Evolutionary conservation across 768 basidiomycete genomes (phyloP), one percentile per base, ranked within the genome.

Genomic region (Leccinum rimulosum): DNA sequence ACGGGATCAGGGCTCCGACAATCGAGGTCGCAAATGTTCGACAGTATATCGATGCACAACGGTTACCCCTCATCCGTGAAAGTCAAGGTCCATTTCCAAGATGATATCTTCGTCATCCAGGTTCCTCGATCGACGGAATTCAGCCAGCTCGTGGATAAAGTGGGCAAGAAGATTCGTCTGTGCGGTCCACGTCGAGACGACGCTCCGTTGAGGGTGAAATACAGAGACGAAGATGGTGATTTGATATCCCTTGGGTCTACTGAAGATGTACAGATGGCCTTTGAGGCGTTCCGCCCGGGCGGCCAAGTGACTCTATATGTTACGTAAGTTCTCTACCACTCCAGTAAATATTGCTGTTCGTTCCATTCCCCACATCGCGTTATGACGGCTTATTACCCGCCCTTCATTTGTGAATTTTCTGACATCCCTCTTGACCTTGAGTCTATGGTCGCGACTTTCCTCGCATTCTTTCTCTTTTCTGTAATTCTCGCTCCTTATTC

Each of bases 41-140:
- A 80, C 47, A 74, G 73, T 58, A 64, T 76, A 54, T 68, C 70
- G 36, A 59, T 69, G 51, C 72, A 66, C 25, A 73, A 71, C 27
- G 62, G 69, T 57, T 70, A 67, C 57, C 65, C 63, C 10, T 73
- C 78, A 5, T 82, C 87, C 11, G 87, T 98, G 47, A 93, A 95
- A 70, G 87, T 98, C 70, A 96, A 96, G 75, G 93, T 98, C 55
- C 91, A 92, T 73, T 98, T 90, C 77, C 87, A 93, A 67, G 91
- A 95, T 66, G 95, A 97, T 71, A 90, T 97, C 50, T 98, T 98
- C 70, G 89, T 96, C 62, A 91, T 98, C 58, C 90, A 93, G 74
- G 93, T 96, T 27, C 83, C 91, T 47, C 82, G 88, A 61, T 75
- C 79, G 61, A 92, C 91, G 35, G 86, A 90, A 70, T 95, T 88